Conservation (phyloP, 345 rosid species). For the Punica granatum region DNA sequence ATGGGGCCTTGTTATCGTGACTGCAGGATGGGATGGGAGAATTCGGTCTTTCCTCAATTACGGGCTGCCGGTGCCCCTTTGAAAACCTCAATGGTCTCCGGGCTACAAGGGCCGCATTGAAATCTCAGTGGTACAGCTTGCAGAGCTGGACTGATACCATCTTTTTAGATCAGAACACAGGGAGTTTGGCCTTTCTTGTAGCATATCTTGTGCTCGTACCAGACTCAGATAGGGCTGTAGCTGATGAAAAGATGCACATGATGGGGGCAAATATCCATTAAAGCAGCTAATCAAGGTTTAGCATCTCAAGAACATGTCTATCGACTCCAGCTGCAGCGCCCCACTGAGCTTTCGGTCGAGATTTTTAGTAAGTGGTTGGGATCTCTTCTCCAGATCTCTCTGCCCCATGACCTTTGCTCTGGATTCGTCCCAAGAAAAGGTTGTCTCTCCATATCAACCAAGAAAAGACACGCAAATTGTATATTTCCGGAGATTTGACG, state of each 20-base stretch:
- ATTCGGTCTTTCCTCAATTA: constrained; percentile 86
- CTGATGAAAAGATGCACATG: neutral
- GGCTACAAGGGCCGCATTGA: neutral
- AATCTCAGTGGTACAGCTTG: neutral
- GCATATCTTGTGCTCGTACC: neutral
- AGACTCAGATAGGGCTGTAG: neutral
- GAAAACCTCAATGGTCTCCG: constrained; percentile 18
- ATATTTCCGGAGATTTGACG: neutral
- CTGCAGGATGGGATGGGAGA: constrained; percentile 92
- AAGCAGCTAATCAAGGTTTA: neutral
- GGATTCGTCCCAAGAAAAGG: neutral
- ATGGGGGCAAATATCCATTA: neutral
- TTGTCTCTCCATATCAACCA: constrained; percentile 6
- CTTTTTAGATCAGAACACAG: neutral
- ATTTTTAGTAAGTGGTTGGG: neutral
- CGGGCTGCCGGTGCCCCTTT: constrained; percentile 65
- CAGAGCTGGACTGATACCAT: no score
- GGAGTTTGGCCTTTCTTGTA: neutral
- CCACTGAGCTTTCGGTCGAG: neutral
- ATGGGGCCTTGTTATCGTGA: constrained; percentile 90
- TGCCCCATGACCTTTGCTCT: constrained; percentile 16
- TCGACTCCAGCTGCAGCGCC: neutral
- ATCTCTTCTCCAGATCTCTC: neutral
- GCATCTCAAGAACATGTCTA: neutral
- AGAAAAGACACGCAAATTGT: constrained; percentile 21